Base-by-base conservation (phyloP, 768 basidiomycete genomes). In the Trametes elegans region DNA sequence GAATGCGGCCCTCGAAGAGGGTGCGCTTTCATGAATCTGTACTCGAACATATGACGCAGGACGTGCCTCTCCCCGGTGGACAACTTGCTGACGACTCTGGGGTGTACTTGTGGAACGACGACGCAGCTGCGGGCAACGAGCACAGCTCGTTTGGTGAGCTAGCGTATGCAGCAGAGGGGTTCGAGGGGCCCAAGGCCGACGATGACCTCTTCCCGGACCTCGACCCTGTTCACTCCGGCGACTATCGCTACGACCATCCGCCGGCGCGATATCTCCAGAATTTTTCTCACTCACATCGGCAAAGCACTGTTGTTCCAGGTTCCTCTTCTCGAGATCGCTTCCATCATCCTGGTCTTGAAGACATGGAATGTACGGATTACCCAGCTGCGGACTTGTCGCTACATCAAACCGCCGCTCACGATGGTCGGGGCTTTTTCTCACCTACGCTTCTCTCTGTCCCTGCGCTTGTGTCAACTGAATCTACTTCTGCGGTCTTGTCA, bases 201-300 rank as follows among this genome's bases (percentile, higher is more conserved):
- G 55, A 58, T 21, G 52, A 66, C 34, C 42, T 62, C 8, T 57
- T 66, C 19, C 51, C 50, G 21, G 66, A 68, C 43, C 49, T 68
- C 26, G 55, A 66, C 24, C 60, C 60, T 13, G 29, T 64, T 0
- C 55, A 65, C 32, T 40, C 47, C 23, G 47, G 28, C 31, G 31
- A 60, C 13, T 59, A 43, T 18, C 14, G 14, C 21, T 38, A 36
- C 34, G 40, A 27, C 29, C 13, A 16, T 7, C 5, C 38, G 27
- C 11, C 29, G 38, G 44, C 31, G 8, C 24, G 14, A 7, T 2
- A 5, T 31, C 19, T n/a, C 14, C 8, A 18, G 4, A 21, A 5
- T 7, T 34, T 46, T 19, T 13, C 16, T 24, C 29, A 19, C 24
- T 23, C 29, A 2, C 24, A 32, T 14, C 19, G 7, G 5, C 29